Percentiles rank a stretch among this genome's conserved stretches.
Conservation (phyloP, 2,329 filamentous ascomycete genomes). For the Cercospora citrullina region DNA sequence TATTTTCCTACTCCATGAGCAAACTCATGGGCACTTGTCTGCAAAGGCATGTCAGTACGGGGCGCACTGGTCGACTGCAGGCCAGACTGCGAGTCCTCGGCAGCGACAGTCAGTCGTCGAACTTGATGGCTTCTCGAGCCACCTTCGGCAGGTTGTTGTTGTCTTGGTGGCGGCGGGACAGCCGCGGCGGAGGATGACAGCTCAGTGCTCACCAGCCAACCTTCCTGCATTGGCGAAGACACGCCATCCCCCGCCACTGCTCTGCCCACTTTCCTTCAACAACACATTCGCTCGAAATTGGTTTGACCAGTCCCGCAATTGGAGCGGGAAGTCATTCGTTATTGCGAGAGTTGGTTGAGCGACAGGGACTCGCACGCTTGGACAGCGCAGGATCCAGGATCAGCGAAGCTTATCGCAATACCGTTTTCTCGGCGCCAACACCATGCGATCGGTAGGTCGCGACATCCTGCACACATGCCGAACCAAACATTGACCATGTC, state of each 20-base stretch:
- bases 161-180: neutral
- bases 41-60: neutral
- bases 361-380: neutral
- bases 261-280: neutral
- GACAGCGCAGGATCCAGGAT: neutral
- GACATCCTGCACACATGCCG: neutral
- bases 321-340: neutral
- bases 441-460: conserved; percentile 4
- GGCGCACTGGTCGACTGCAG: neutral
- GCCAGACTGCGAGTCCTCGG: neutral
- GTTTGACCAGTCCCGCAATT: neutral
- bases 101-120: neutral
- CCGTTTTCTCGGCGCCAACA: conserved; percentile 5
- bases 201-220: neutral
- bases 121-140: neutral
- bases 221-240: neutral
- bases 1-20: no score
- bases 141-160: neutral
- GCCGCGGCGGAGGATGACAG: neutral
- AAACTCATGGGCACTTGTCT: neutral
- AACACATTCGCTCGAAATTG: neutral
- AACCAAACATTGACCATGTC: conserved; percentile 3
- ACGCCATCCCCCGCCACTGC: neutral
- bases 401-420: neutral
- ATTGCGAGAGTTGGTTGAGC: neutral